These are phyloP conservation scores for Xerocomus potaroensis DNA, from an alignment of 768 basidiomycete genomes.

Conservation along the genomic window DNA sequence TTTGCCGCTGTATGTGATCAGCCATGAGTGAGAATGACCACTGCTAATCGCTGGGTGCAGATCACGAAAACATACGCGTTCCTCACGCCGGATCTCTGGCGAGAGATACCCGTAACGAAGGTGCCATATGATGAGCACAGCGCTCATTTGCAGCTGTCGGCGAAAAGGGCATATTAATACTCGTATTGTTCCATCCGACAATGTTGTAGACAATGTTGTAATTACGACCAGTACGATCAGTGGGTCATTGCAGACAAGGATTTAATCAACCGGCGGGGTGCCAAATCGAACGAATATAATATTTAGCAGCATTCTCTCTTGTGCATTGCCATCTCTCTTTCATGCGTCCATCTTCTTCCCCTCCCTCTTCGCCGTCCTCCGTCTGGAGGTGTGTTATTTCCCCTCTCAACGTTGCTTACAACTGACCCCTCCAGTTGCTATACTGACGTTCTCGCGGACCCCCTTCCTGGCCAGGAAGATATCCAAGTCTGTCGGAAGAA, in stretches of 20 bases:
- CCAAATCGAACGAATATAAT: background rate
- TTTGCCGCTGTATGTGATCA: slow-evolving; percentile 72
- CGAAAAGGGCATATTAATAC: slow-evolving; percentile 68
- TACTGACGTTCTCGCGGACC: background rate
- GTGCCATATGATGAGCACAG: slow-evolving; percentile 95
- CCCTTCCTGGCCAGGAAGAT: slow-evolving; percentile 6
- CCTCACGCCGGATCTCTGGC: slow-evolving; percentile 98
- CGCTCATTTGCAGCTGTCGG: slow-evolving; percentile 80
- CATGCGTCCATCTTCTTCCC: slow-evolving; percentile 5
- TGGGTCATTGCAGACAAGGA: background rate
- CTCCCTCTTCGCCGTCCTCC: slow-evolving; percentile 21
- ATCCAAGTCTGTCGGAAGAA: slow-evolving; percentile 14
- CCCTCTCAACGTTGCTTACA: too few species aligned
- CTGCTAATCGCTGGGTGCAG: slow-evolving; percentile 34
- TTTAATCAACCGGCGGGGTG: background rate
- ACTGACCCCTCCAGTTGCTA: background rate
- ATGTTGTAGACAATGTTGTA: background rate
- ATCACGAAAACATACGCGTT: slow-evolving; percentile 98
- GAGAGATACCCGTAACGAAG: slow-evolving; percentile 86
- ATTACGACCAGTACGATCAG: background rate
- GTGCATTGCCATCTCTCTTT: background rate
- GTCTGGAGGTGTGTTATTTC: slow-evolving; percentile 19
- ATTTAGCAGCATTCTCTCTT: background rate
- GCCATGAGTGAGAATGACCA: background rate
- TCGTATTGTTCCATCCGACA: too few species aligned